Evolutionary conservation across 805 yeast genomes (phyloP), one percentile per base, ranked within the genome.

Genomic region (Metschnikowia baotianmanensis): DNA sequence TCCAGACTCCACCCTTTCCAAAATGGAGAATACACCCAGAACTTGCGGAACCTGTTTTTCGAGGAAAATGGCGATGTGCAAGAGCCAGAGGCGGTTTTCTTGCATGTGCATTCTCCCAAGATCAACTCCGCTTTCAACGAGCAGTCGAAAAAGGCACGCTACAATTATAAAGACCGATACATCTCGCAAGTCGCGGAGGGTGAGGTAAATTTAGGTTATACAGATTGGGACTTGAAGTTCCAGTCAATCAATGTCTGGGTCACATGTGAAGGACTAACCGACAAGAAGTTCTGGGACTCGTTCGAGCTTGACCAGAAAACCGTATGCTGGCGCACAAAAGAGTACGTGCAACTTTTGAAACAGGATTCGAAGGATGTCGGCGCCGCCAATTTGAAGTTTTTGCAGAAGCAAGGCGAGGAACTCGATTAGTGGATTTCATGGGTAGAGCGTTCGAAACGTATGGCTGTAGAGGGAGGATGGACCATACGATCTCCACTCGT

Each of bases 161-260:
- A 54, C 46, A 45, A 50, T 38, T 58, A 51, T 43, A 40, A 51
- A 8, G 42, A 50, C 20, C 43, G 71, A 40, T 57, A 52, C 38
- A 38, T 64, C 17, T 62, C 63, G 7, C 24, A 34, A 4, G 53
- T 55, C 6, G 38, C 31, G 31, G 43, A 46, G 31, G 46, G 45
- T 4, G 50, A 51, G 3, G 42, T 53, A 10, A 26, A n/a, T 13
- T 20, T 40, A 10, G 7, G 10, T 7, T 22, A 34, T 1, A 36
- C 42, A 5, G 71, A 65, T 41, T 65, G 71, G 71, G 69, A 65
- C 42, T 47, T 65, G 32, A 47, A 53, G 37, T 59, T 64, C 45
- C 67, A 62, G 40, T 45, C 67, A 6, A 53, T 63, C 22, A 51
- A 64, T 31, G 48, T 56, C 26, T 62, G 61, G 62, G 43, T 61